A percentile compares a stretch with the other conserved stretches of the same genome.
Evolutionary conservation across 139 green algal genomes (phyloP).

Genomic region (Chlamydomonas sphaeroides): DNA sequence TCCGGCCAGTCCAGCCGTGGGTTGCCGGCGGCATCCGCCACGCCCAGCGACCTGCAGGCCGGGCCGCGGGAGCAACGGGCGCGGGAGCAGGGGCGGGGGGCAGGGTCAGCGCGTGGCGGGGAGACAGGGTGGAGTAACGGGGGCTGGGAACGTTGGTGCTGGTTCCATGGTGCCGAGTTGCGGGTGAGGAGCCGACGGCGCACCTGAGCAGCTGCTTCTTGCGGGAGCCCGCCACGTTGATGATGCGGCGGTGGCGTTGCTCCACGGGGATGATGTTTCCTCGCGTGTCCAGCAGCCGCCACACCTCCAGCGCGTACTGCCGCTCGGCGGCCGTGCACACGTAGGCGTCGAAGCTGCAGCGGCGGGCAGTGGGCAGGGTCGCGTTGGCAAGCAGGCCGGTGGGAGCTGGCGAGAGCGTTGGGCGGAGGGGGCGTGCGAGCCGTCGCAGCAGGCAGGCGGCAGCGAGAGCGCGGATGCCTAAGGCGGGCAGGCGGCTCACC

Average conservation of each 20-base stretch:
- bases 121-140: no score
- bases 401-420: no score
- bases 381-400: no score
- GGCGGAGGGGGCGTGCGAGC: no score
- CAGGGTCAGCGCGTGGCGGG: not conserved
- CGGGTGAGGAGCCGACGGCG: no score
- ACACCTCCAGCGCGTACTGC: slow-evolving; percentile 87
- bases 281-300: slow-evolving; percentile 80
- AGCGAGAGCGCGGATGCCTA: no score
- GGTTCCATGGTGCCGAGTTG: no score
- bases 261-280: slow-evolving; percentile 69
- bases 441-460: no score
- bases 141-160: no score
- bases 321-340: slow-evolving; percentile 88
- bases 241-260: slow-evolving; percentile 36
- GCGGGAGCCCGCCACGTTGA: slow-evolving; percentile 46
- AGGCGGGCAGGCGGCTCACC: slow-evolving; percentile 18
- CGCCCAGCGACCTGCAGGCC: slow-evolving; percentile 28
- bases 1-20: slow-evolving; percentile 18
- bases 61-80: no score
- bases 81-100: no score
- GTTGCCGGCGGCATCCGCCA: slow-evolving; percentile 10
- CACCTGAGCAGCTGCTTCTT: slow-evolving; percentile 53
- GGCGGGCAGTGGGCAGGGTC: no score
- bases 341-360: slow-evolving; percentile 78